phyloP scores from a whole-genome alignment of 2,329 filamentous ascomycete species.

The Ceratocystis cubensis region DNA sequence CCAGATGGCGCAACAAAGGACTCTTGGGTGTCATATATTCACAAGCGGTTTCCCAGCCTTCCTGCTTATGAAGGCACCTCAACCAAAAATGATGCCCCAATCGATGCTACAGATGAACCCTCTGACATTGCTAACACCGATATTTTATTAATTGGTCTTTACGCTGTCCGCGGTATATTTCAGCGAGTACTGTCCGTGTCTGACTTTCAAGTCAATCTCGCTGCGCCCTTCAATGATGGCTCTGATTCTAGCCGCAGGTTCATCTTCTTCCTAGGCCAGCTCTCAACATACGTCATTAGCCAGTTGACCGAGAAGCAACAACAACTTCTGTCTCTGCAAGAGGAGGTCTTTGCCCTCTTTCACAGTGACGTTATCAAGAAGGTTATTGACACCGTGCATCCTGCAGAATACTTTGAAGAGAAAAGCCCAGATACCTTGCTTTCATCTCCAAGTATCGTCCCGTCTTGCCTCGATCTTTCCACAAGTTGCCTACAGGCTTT shows the following conservation, averaged over 20 bases:
- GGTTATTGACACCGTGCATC: neutral
- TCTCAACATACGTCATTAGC: conserved; percentile 30
- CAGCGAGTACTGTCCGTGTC: conserved; percentile 4
- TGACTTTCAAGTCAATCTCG: neutral
- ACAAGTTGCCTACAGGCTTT: conserved; percentile 32
- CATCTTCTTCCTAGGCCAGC: conserved; percentile 20
- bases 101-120: neutral
- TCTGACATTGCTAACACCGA: conserved; percentile 14
- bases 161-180: conserved; percentile 13
- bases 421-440: conserved; percentile 10
- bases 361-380: conserved; percentile 22
- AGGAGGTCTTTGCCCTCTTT: conserved; percentile 31
- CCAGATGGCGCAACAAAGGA: conserved; percentile 22
- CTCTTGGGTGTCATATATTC: conserved; percentile 26
- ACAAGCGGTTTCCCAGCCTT: conserved; percentile 27
- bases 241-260: conserved; percentile 16
- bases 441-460: neutral
- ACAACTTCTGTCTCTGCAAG: conserved; percentile 26
- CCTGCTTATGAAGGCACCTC: conserved; percentile 19
- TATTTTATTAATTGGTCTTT: conserved; percentile 15
- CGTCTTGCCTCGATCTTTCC: conserved; percentile 25
- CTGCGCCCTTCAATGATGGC: conserved; percentile 15
- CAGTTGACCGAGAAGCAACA: conserved; percentile 32
- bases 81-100: neutral
- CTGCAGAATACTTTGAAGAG: conserved; percentile 13